These are phyloP conservation scores for Ceratobasidium theobromae DNA, from an alignment of 1,284 basidiomycete genomes.

Conservation along the genomic window DNA sequence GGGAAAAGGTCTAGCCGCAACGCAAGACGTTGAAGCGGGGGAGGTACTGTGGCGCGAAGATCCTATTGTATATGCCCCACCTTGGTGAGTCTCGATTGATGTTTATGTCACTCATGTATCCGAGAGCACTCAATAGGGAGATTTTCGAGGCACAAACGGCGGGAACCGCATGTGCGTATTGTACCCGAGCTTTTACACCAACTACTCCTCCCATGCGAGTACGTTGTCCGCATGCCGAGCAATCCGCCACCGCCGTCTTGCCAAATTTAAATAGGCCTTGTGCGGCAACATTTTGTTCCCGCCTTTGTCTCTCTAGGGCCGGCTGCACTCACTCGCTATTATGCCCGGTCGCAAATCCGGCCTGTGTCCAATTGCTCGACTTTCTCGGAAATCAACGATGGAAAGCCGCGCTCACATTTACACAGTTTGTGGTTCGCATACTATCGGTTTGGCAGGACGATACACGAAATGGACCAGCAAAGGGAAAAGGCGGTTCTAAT, in stretches of 20 bases:
- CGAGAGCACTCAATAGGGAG: constrained; percentile 52
- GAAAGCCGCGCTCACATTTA: constrained; percentile 74
- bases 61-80: constrained; percentile 46
- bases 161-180: constrained; percentile 62
- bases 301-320: constrained; percentile 66
- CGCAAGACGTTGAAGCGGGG: constrained; percentile 62
- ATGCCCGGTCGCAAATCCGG: constrained; percentile 73
- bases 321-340: constrained; percentile 66
- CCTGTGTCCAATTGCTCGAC: constrained; percentile 58
- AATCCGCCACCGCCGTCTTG: constrained; percentile 40
- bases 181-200: constrained; percentile 60
- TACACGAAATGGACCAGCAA: constrained; percentile 37
- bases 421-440: constrained; percentile 65
- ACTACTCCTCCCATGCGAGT: constrained; percentile 47
- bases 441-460: constrained; percentile 56
- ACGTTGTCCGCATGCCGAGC: constrained; percentile 1
- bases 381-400: constrained; percentile 58
- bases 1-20: constrained; percentile 83
- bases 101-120: constrained; percentile 66
- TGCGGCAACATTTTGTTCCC: constrained; percentile 73
- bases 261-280: constrained; percentile 59
- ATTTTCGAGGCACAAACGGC: constrained; percentile 63
- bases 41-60: constrained; percentile 80
- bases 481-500: constrained; percentile 52
- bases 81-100: constrained; percentile 40